Evolutionary conservation across 176 grass and related monocot genomes (phyloP), one percentile per base, ranked within the genome.

Genomic region (Dactylis glomerata): DNA sequence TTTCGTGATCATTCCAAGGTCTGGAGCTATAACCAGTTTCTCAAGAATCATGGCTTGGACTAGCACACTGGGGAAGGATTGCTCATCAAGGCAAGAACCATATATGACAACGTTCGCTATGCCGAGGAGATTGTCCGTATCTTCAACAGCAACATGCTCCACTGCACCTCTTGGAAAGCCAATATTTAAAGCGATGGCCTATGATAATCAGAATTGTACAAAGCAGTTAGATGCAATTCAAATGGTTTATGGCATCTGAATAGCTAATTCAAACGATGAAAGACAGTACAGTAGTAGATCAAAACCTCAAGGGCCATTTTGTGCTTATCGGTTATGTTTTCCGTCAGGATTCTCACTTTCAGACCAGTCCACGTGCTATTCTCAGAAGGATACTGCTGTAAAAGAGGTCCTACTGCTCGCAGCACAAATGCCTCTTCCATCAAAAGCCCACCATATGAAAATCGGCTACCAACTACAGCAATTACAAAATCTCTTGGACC

Each of bases 11-110:
- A 99, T 91, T 83, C 63, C 74, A 79, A 96, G 81, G 49, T 99
- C 92, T 34, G 97, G 93, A 92, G 93, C 97, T 84, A 99, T 82
- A 89, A 96, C 78, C 77, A 99, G 89, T 85, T 92, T 99, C 77
- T 87, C 87, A 78, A 96, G 86, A 82, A 79, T 88, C 97, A 99
- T 99, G 82, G 92, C 91, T 88, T 96, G 86, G 30, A 84, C 82
- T 77, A 99, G 78, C 63, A 92, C 81, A 70, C 81, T 84, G 33
- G 97, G 97, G 79, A 99, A 99, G 66, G 88, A 87, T 71, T 92
- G 88, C 76, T 99, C 97, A 79, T 99, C 94, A 55, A 99, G 88
- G 90, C 88, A 94, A 27, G 93, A 99, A 83, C 88, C 82, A 73
- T 99, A 96, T 82, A 99, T 91, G 65, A 96, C 92, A 79, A 99